A percentile compares a stretch with the other conserved stretches of the same genome.
These are phyloP conservation scores for Anthracocystis setariae DNA, from an alignment of 1,284 basidiomycete species.

Conservation along the genomic window DNA sequence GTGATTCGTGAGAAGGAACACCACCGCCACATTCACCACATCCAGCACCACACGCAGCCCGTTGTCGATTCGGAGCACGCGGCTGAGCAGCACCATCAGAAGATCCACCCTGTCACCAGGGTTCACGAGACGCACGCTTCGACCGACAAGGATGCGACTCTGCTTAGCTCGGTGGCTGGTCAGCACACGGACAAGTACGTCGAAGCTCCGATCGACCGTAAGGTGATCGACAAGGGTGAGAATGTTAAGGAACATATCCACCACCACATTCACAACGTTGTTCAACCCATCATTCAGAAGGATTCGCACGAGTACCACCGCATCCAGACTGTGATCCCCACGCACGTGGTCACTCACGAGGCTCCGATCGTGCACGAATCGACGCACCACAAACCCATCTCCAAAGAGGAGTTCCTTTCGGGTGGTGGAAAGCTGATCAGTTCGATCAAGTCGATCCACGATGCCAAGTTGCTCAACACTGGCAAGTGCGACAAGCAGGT, in stretches of 20 bases:
- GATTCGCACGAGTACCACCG: slow-evolving; percentile 67
- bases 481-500: slow-evolving; percentile 60
- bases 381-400: slow-evolving; percentile 60
- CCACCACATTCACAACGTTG: slow-evolving; percentile 68
- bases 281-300: slow-evolving; percentile 67
- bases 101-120: slow-evolving; percentile 58
- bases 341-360: slow-evolving; percentile 61
- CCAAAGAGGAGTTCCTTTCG: slow-evolving; percentile 62
- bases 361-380: slow-evolving; percentile 67
- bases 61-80: slow-evolving; percentile 65
- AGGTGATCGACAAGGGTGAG: slow-evolving; percentile 67
- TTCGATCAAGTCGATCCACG: slow-evolving; percentile 39
- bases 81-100: slow-evolving; percentile 58
- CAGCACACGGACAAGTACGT: slow-evolving; percentile 54
- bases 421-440: slow-evolving; percentile 58
- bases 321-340: slow-evolving; percentile 64
- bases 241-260: slow-evolving; percentile 62
- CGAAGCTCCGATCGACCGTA: slow-evolving; percentile 56
- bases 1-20: slow-evolving; percentile 65
- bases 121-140: slow-evolving; percentile 64
- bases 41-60: slow-evolving; percentile 68
- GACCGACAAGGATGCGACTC: slow-evolving; percentile 66
- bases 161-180: slow-evolving; percentile 63
- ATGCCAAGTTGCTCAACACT: slow-evolving; percentile 59
- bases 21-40: slow-evolving; percentile 66